These are phyloP conservation scores for Atkinsonella hypoxylon DNA, from an alignment of 2,329 filamentous ascomycete genomes.

Conservation along the genomic window DNA sequence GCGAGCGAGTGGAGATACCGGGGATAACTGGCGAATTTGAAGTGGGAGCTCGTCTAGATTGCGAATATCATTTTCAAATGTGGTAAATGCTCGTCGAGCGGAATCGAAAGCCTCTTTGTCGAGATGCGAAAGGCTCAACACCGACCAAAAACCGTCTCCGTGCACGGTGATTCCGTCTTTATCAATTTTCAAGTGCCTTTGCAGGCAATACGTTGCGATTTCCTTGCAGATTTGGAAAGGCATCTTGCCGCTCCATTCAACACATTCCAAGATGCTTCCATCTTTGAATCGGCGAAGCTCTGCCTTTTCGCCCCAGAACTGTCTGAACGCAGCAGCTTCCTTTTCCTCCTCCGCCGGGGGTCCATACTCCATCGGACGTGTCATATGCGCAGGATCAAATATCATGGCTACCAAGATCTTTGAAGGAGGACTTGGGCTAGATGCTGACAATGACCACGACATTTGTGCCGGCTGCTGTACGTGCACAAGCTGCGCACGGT, in stretches of 20 bases:
- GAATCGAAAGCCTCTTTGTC: slow-evolving; percentile 53
- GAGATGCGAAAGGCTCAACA: slow-evolving; percentile 33
- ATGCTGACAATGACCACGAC: slow-evolving; percentile 18
- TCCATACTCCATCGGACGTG: slow-evolving; percentile 74
- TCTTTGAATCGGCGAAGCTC: slow-evolving; percentile 92
- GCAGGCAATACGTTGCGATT: slow-evolving; percentile 61
- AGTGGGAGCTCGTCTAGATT: slow-evolving; percentile 73
- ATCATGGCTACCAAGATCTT: slow-evolving; percentile 53
- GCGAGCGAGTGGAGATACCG: slow-evolving; percentile 60
- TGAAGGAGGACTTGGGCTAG: slow-evolving; percentile 13
- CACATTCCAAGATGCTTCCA: slow-evolving; percentile 82
- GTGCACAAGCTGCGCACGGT: slow-evolving; percentile 60
- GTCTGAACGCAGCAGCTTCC: slow-evolving; percentile 68
- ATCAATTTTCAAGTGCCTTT: slow-evolving; percentile 52
- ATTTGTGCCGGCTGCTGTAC: slow-evolving; percentile 30
- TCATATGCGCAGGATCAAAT: slow-evolving; percentile 60
- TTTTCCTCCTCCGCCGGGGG: slow-evolving; percentile 77
- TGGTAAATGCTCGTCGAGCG: slow-evolving; percentile 56
- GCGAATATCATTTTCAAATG: slow-evolving; percentile 66
- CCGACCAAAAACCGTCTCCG: slow-evolving; percentile 36
- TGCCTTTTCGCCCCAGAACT: slow-evolving; percentile 90
- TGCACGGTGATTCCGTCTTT: slow-evolving; percentile 40
- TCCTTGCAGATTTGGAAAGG: slow-evolving; percentile 62
- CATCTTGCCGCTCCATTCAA: slow-evolving; percentile 65
- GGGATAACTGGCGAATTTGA: slow-evolving; percentile 68